These are phyloP conservation scores for Neurospora crassa DNA, from an alignment of 2,329 filamentous ascomycete genomes.

Conservation along the genomic window DNA sequence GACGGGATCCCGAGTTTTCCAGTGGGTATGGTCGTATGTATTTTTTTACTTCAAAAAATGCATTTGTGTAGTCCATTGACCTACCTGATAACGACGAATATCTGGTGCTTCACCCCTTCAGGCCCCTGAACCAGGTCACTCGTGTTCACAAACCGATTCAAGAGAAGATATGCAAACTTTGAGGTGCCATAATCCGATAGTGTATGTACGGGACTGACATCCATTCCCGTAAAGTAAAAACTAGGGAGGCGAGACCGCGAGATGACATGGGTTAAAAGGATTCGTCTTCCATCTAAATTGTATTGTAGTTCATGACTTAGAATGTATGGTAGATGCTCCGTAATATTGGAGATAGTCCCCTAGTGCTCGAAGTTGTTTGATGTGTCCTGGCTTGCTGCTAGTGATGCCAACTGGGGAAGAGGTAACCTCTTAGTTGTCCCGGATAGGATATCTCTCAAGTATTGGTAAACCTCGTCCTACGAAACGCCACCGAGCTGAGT, in stretches of 20 bases:
- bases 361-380: fast-evolving
- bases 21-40: not conserved
- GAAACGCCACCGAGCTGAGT: not conserved
- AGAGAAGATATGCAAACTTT: not conserved
- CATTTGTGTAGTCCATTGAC: not conserved
- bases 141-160: fast-evolving
- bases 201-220: too few relatives aligned
- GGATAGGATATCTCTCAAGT: not conserved
- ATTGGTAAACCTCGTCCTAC: not conserved
- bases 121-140: not conserved
- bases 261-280: not conserved
- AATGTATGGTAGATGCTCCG: too few relatives aligned
- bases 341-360: too few relatives aligned
- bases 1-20: not conserved
- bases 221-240: not conserved
- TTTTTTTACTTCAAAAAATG: too few relatives aligned
- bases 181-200: not conserved
- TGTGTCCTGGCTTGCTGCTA: not conserved
- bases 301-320: not conserved
- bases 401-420: not conserved
- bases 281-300: not conserved
- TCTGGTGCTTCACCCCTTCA: not conserved
- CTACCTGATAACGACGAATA: not conserved
- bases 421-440: not conserved
- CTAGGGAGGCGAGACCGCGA: not conserved